These are phyloP conservation scores for Pneumocystis sp. DNA, from an alignment of 1,139 yeast species.

Conservation along the genomic window DNA sequence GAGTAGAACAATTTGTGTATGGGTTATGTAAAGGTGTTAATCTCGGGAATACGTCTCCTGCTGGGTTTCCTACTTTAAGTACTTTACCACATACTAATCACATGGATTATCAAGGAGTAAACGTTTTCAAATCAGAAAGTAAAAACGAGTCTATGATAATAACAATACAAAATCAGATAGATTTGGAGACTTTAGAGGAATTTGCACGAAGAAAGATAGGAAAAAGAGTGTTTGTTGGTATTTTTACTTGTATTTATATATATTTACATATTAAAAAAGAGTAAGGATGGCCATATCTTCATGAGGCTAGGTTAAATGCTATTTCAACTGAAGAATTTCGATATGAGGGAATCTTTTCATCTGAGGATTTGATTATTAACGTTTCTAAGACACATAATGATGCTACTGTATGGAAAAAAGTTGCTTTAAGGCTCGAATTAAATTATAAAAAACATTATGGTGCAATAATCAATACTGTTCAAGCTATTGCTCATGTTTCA, in stretches of 20 bases:
- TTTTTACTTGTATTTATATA: background rate
- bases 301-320: conserved; percentile 59
- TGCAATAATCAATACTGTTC: conserved; percentile 38
- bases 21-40: conserved; percentile 59
- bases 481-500: conserved; percentile 49
- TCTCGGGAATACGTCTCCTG: conserved; percentile 53
- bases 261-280: background rate
- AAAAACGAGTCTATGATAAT: conserved; percentile 70
- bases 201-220: conserved; percentile 48
- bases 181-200: conserved; percentile 30
- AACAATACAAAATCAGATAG: conserved; percentile 40
- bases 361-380: conserved; percentile 26
- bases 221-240: conserved; percentile 45
- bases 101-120: conserved; percentile 45
- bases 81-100: conserved; percentile 48
- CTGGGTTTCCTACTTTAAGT: conserved; percentile 79
- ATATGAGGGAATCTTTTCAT: conserved; percentile 25
- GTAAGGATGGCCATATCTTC: conserved; percentile 65
- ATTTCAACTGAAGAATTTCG: conserved; percentile 42
- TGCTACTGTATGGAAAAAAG: conserved; percentile 28
- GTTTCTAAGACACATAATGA: conserved; percentile 34
- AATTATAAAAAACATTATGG: conserved; percentile 40
- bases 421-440: conserved; percentile 25
- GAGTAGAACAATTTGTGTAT: conserved; percentile 30
- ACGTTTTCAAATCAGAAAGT: conserved; percentile 74